phyloP scores from a whole-genome alignment of 2,329 filamentous ascomycete species.

The Cucurbitaria berberidis region DNA sequence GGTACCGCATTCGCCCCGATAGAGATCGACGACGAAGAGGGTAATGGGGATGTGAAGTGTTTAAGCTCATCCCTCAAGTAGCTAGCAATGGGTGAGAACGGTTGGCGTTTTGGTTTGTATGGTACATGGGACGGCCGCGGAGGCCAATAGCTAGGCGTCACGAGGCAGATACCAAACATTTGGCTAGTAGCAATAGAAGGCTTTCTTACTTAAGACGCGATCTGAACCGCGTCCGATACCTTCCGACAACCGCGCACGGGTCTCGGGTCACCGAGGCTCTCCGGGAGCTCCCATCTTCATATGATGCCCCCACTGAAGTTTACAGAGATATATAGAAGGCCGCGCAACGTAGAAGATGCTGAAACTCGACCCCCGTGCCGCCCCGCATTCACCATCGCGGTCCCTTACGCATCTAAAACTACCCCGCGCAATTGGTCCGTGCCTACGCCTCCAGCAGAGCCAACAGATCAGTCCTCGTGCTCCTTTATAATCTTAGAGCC shows the following conservation, averaged over 20 bases:
- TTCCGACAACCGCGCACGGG: slow-evolving; percentile 8
- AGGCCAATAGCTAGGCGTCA: slow-evolving; percentile 36
- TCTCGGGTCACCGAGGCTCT: slow-evolving; percentile 26
- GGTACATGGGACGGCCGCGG: slow-evolving; percentile 44
- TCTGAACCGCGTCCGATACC: slow-evolving; percentile 5
- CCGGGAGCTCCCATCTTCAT: slow-evolving; percentile 25
- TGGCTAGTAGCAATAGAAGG: slow-evolving; percentile 8
- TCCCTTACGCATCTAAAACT: slow-evolving; percentile 21
- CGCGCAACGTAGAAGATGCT: slow-evolving; percentile 1
- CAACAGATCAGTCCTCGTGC: slow-evolving; percentile 37
- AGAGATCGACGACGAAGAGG: not conserved
- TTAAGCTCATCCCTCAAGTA: not conserved
- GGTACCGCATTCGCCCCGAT: not conserved
- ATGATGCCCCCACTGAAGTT: slow-evolving; percentile 1
- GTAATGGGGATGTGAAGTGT: not conserved
- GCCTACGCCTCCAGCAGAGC: slow-evolving; percentile 25
- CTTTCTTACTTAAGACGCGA: slow-evolving; percentile 2
- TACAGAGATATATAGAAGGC: slow-evolving; percentile 6
- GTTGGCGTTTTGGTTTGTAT: slow-evolving; percentile 29
- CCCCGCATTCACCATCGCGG: not conserved
- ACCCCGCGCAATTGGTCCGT: slow-evolving; percentile 37
- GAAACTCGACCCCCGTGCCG: slow-evolving; percentile 9
- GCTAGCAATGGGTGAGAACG: not conserved
- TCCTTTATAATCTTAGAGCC: slow-evolving; percentile 29
- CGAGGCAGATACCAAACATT: slow-evolving; percentile 33